Evolutionary conservation across 2,329 filamentous ascomycete genomes (phyloP).

Genomic region (Rasamsonia emersonii): DNA sequence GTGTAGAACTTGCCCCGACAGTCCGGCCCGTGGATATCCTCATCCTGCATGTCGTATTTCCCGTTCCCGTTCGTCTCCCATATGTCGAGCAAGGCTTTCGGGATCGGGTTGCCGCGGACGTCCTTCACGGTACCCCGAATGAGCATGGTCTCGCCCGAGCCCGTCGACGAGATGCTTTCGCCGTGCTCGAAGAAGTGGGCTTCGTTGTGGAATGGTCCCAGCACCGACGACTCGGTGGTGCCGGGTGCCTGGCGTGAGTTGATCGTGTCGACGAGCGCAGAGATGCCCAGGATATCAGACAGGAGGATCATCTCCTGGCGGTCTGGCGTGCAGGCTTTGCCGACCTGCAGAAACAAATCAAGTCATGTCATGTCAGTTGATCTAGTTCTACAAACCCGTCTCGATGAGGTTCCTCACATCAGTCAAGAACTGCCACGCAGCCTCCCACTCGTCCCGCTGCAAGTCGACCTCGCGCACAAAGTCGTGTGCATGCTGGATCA

Average conservation of each 20-base stretch:
- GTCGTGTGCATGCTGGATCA: slow-evolving; percentile 8
- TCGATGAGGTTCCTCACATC: slow-evolving; percentile 6
- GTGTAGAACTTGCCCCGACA: slow-evolving; percentile 16
- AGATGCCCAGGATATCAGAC: slow-evolving; percentile 18
- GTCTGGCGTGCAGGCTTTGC: slow-evolving; percentile 1
- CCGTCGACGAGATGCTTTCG: slow-evolving; percentile 13
- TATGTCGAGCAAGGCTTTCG: slow-evolving; percentile 14
- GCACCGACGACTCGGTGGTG: slow-evolving; percentile 19
- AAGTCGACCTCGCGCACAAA: slow-evolving; percentile 8
- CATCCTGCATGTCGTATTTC: slow-evolving; percentile 20
- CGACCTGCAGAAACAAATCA: slow-evolving; percentile 1
- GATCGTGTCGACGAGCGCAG: slow-evolving; percentile 18
- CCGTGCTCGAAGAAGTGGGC: slow-evolving; percentile 15
- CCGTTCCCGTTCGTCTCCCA: slow-evolving; percentile 22
- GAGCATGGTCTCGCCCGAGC: slow-evolving; percentile 12
- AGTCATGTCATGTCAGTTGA: too few species aligned
- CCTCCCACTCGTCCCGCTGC: slow-evolving; percentile 10
- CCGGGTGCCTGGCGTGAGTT: slow-evolving; percentile 13
- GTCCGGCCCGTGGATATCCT: slow-evolving; percentile 14
- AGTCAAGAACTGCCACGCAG: slow-evolving; percentile 10
- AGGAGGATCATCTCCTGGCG: slow-evolving; percentile 15
- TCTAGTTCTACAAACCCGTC: too few species aligned
- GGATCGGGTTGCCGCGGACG: slow-evolving; percentile 13
- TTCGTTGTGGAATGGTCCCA: slow-evolving; percentile 23
- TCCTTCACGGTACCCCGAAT: slow-evolving; percentile 16